These are phyloP conservation scores for Metarhizium album DNA, from an alignment of 2,329 filamentous ascomycete genomes.

Conservation along the genomic window DNA sequence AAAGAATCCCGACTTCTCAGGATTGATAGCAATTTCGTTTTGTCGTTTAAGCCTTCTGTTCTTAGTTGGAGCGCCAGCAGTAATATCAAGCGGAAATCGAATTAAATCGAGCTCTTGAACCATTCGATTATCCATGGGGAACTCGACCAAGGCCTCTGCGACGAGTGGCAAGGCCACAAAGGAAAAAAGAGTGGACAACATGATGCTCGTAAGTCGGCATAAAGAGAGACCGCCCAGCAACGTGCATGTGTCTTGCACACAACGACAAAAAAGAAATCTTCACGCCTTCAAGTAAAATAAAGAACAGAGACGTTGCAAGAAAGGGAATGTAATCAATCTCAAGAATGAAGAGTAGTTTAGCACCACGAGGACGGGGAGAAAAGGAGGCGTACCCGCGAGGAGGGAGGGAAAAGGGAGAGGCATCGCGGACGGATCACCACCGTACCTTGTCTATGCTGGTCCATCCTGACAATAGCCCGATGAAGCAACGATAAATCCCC, in stretches of 20 bases:
- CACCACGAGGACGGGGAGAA: neutral
- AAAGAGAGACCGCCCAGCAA: conserved; percentile 15
- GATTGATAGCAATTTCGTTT: conserved; percentile 13
- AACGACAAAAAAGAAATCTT: conserved; percentile 1
- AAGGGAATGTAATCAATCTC: neutral
- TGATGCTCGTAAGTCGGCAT: conserved; percentile 13
- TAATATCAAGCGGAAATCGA: conserved; percentile 19
- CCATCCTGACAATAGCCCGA: neutral
- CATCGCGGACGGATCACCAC: neutral
- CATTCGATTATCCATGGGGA: conserved; percentile 14
- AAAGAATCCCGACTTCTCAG: conserved; percentile 21
- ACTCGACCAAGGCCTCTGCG: conserved; percentile 11
- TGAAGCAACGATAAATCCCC: neutral
- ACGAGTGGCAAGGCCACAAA: conserved; percentile 19
- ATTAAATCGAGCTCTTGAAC: conserved; percentile 17
- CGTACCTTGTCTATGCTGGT: neutral
- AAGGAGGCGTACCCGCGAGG: neutral
- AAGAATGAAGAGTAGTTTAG: neutral
- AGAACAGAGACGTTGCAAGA: neutral
- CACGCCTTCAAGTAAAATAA: neutral
- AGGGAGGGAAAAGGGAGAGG: neutral
- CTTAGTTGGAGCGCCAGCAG: conserved; percentile 17
- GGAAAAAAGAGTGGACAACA: conserved; percentile 21
- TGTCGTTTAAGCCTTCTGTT: conserved; percentile 19
- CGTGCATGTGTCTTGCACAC: neutral